Evolutionary conservation across 73 alveolate genomes (phyloP).

Genomic region (Paramecium caudatum): DNA sequence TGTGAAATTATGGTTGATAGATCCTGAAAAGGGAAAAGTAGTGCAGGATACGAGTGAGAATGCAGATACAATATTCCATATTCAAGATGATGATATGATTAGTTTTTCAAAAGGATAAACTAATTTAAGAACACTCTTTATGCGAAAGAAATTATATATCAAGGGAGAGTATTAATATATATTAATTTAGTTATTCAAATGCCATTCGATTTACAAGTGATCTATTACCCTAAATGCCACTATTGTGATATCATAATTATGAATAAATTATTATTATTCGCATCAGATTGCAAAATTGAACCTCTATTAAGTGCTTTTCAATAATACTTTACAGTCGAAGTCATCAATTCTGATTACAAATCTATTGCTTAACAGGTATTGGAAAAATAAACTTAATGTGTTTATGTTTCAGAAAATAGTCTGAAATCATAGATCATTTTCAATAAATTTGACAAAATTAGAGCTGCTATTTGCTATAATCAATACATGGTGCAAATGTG

Average conservation of each 20-base stretch:
- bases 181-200: neutral
- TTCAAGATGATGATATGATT: conserved; percentile 40
- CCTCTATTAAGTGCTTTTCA: neutral
- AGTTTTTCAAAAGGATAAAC: conserved; percentile 37
- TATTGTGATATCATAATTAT: conserved; percentile 11
- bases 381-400: conserved; percentile 1
- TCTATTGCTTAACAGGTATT: neutral
- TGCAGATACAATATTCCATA: conserved; percentile 16
- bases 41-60: neutral
- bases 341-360: neutral
- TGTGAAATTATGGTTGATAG: neutral
- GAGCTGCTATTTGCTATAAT: conserved; percentile 55
- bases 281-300: conserved; percentile 15
- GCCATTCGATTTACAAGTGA: conserved; percentile 39
- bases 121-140: neutral
- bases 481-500: conserved; percentile 30
- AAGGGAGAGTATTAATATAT: conserved; percentile 27
- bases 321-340: neutral
- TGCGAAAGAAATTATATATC: neutral
- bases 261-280: neutral
- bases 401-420: conserved; percentile 36
- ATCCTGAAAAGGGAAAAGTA: neutral
- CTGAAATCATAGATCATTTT: conserved; percentile 22
- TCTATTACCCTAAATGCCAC: conserved; percentile 33
- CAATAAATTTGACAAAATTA: conserved; percentile 48